phyloP scores from a whole-genome alignment of 768 basidiomycete species.

The Pulveroboletus sp. region DNA sequence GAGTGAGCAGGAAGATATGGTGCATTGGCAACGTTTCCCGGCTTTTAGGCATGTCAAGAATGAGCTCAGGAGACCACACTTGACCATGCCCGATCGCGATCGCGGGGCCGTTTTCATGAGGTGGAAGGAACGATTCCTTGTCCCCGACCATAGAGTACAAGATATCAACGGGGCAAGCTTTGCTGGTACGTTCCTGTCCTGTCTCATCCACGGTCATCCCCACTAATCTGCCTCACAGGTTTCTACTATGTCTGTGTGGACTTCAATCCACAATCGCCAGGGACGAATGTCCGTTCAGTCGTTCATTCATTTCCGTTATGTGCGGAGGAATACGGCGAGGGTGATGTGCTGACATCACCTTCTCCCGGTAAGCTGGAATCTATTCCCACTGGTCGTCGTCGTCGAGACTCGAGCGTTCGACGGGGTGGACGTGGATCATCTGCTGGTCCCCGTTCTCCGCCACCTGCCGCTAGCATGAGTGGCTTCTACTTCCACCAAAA shows the following conservation, averaged over 20 bases:
- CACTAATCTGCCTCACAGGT: slow-evolving; percentile 42
- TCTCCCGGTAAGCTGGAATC: slow-evolving; percentile 37
- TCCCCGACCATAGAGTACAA: slow-evolving; percentile 91
- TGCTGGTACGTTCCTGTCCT: slow-evolving; percentile 59
- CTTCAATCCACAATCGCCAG: slow-evolving; percentile 64
- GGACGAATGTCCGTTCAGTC: slow-evolving; percentile 31
- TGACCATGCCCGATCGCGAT: slow-evolving; percentile 76
- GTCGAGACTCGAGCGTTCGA: slow-evolving; percentile 48
- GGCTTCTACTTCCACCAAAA: slow-evolving; percentile 95
- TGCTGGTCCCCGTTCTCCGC: slow-evolving; percentile 43
- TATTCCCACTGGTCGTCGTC: slow-evolving; percentile 34
- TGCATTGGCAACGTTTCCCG: slow-evolving; percentile 94
- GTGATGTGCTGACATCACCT: slow-evolving; percentile 29
- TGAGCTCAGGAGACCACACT: slow-evolving; percentile 73
- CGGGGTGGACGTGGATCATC: slow-evolving; percentile 46
- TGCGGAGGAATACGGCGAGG: slow-evolving; percentile 24
- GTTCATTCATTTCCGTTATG: slow-evolving; percentile 37
- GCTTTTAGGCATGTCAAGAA: slow-evolving; percentile 80
- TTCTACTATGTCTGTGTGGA: slow-evolving; percentile 97
- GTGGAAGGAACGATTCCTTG: slow-evolving; percentile 95
- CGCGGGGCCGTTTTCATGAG: slow-evolving; percentile 90
- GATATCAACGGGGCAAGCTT: slow-evolving; percentile 96
- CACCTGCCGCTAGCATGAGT: slow-evolving; percentile 70
- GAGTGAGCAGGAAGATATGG: slow-evolving; percentile 85
- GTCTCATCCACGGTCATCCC: background rate